Conservation (phyloP, 2,329 filamentous ascomycete genomes). For the Cladosporium sp. region DNA sequence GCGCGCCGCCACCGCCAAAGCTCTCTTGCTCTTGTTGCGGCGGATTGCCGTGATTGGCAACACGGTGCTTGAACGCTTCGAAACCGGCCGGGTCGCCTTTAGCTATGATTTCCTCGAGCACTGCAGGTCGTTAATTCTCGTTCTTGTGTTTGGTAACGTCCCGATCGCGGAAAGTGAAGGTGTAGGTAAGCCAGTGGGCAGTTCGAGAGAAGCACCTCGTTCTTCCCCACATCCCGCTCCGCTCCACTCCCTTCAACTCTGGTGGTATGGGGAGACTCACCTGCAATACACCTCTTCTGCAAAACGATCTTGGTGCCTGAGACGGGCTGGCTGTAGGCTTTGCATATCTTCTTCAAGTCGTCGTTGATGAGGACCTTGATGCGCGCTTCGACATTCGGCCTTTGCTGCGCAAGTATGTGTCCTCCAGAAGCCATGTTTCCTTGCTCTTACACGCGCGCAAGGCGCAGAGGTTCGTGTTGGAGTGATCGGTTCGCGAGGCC, state of each 20-base stretch:
- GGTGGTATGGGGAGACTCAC: slow-evolving; percentile 47
- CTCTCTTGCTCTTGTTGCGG: slow-evolving; percentile 23
- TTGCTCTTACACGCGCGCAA: slow-evolving; percentile 4
- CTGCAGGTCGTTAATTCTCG: slow-evolving; percentile 26
- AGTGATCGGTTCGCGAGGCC: not conserved
- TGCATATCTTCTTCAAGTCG: slow-evolving; percentile 72
- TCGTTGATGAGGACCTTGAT: slow-evolving; percentile 54
- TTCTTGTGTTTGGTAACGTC: too few relatives aligned
- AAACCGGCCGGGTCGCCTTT: slow-evolving; percentile 33
- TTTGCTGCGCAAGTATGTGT: slow-evolving; percentile 37
- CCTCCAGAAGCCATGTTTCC: slow-evolving; percentile 29
- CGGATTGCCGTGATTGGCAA: slow-evolving; percentile 36
- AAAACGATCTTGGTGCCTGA: slow-evolving; percentile 82
- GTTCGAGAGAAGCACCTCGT: too few relatives aligned
- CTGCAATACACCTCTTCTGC: slow-evolving; percentile 69
- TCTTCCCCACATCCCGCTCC: slow-evolving; percentile 3
- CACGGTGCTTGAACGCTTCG: slow-evolving; percentile 36
- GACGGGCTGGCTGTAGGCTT: slow-evolving; percentile 66
- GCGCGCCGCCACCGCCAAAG: not conserved
- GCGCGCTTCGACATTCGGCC: slow-evolving; percentile 21
- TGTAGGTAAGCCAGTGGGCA: too few relatives aligned
- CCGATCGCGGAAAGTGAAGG: too few relatives aligned
- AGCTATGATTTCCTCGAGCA: slow-evolving; percentile 33
- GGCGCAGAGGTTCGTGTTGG: not conserved
- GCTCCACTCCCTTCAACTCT: slow-evolving; percentile 8